A percentile compares a stretch with the other conserved stretches of the same genome.
These are phyloP conservation scores for Xanthoparmelia taractica DNA, from an alignment of 495 filamentous ascomycete species.

Conservation along the genomic window DNA sequence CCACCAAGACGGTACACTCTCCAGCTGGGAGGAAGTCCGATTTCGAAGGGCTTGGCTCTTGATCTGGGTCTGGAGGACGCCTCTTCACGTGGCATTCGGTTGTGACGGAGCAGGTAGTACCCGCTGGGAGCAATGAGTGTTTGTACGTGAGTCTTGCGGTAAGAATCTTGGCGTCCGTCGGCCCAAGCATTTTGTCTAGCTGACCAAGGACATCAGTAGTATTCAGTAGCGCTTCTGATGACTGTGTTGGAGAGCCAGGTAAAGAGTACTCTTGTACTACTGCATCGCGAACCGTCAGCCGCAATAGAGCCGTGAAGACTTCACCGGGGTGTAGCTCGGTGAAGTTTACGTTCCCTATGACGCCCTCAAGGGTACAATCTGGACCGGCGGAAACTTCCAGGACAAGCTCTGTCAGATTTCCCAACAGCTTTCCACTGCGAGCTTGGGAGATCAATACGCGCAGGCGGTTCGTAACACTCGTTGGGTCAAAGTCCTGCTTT, in stretches of 20 bases:
- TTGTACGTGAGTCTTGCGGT: conserved; percentile 26
- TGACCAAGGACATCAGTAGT: conserved; percentile 16
- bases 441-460: conserved; percentile 19
- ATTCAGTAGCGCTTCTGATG: conserved; percentile 1
- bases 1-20: conserved; percentile 17
- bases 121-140: conserved; percentile 25
- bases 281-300: conserved; percentile 6
- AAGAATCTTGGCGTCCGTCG: conserved; percentile 18
- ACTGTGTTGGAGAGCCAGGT: background rate
- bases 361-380: conserved; percentile 19
- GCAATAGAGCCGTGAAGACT: conserved; percentile 15
- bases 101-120: conserved; percentile 18
- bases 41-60: background rate
- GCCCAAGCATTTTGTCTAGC: conserved; percentile 24
- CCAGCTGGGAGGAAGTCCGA: background rate
- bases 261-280: background rate
- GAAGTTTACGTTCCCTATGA: conserved; percentile 17
- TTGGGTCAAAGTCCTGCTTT: conserved; percentile 8
- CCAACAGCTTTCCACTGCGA: conserved; percentile 17
- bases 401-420: conserved; percentile 19
- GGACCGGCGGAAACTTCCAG: conserved; percentile 21
- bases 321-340: conserved; percentile 21
- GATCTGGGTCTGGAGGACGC: background rate
- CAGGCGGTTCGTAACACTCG: conserved; percentile 16
- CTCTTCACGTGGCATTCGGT: conserved; percentile 10